A percentile compares a stretch with the other conserved stretches of the same genome.
phyloP scores from a whole-genome alignment of 768 basidiomycete genomes.

The Suillus decipiens region DNA sequence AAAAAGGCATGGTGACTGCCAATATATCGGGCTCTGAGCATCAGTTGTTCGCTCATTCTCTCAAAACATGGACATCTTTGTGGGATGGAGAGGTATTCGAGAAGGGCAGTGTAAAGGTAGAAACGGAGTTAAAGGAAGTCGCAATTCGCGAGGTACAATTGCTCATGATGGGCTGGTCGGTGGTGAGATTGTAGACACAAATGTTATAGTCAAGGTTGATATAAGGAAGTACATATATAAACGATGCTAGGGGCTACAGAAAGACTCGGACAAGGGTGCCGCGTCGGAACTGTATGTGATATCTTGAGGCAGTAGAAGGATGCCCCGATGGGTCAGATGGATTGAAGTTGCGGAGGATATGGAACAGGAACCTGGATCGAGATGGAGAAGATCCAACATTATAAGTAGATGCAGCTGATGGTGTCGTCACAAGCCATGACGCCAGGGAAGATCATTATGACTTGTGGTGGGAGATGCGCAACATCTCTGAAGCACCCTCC shows the following conservation, averaged over 20 bases:
- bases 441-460: too few species aligned
- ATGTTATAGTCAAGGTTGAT: background rate
- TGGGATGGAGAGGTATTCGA: conserved; percentile 28
- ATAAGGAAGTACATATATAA: background rate
- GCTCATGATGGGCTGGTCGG: background rate
- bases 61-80: conserved; percentile 19
- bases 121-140: conserved; percentile 17
- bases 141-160: background rate
- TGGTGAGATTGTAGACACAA: background rate
- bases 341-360: too few species aligned
- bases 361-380: too few species aligned
- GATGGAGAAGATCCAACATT: too few species aligned
- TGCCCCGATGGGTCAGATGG: too few species aligned
- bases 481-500: too few species aligned
- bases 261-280: too few species aligned
- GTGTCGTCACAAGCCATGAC: too few species aligned
- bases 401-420: too few species aligned
- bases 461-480: too few species aligned
- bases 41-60: conserved; percentile 16
- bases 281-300: too few species aligned
- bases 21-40: background rate
- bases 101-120: conserved; percentile 36
- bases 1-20: conserved; percentile 10
- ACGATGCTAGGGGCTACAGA: background rate
- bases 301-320: too few species aligned